Evolutionary conservation across 2,329 filamentous ascomycete species (phyloP), one percentile per base, ranked within the genome.

Genomic region (Talaromyces sp.): DNA sequence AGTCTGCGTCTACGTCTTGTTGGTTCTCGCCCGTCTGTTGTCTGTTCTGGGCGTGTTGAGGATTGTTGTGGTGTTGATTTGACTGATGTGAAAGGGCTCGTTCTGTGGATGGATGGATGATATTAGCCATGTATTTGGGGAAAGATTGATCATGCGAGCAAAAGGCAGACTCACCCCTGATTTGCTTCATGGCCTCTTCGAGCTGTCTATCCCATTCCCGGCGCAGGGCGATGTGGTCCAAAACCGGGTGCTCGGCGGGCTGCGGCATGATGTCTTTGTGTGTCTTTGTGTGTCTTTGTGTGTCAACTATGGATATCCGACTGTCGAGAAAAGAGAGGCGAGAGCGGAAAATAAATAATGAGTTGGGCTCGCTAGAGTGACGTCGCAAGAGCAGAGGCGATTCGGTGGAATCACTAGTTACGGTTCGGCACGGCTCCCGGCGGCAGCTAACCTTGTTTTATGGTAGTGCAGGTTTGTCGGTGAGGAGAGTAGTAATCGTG

Each of bases 341-440:
- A 47, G 44, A 47, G 44, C 44, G 18, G 4, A 27, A 18, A 47
- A 47, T 47, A 47, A 23, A 47, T 47, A 47, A 27, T 4, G 4
- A 23, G 44, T 27, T 47, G 44, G 44, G 44, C 44, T 9, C 23
- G 42, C 18, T 23, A 0, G 7, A 10, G 42, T 47, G 44, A 47
- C 44, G 44, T 47, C 27, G 44, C 44, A 47, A 47, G 23, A 47
- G 18, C 1, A 23, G 44, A 9, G 16, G 4, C 44, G 10, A n/a
- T 40, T 33, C 23, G 2, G 23, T 23, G 23, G 23, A 23, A 23
- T 23, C 23, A 23, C 23, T 23, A 23, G 23, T 23, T 23, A 40
- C 57, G 61, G 61, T 54, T 59, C 61, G 61, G 57, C 31, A 57
- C 57, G 57, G 30, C 59, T 59, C 44, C 61, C 61, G 57, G 57